Evolutionary conservation across 192 early-diverging fungal species (phyloP).

Genomic region (Rhizophagus clarus): DNA sequence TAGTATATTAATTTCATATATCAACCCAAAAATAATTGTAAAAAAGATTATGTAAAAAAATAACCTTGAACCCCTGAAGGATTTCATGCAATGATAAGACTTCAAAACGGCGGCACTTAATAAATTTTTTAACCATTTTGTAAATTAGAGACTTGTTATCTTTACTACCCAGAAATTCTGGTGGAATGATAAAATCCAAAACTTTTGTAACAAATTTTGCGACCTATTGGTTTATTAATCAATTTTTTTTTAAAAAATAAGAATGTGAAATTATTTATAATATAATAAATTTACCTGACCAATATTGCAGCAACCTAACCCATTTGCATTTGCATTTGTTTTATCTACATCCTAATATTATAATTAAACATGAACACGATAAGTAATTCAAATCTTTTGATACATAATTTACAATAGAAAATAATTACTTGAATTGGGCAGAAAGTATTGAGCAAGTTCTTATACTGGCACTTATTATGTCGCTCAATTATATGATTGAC

Average conservation of each 20-base stretch:
- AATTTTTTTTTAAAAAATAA: not conserved
- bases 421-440: not conserved
- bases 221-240: not conserved
- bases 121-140: not conserved
- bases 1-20: no score
- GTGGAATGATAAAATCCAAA: not conserved
- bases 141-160: not conserved
- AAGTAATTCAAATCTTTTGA: not conserved
- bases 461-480: not conserved
- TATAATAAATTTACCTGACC: not conserved
- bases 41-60: not conserved
- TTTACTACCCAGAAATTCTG: not conserved
- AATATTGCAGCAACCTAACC: not conserved
- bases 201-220: not conserved
- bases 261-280: not conserved
- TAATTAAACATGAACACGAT: not conserved
- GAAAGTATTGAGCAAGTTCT: not conserved
- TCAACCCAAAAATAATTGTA: not conserved
- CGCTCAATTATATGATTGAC: not conserved
- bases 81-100: not conserved
- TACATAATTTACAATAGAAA: no score
- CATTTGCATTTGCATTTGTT: not conserved
- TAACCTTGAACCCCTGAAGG: not conserved
- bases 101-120: not conserved
- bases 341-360: not conserved